Evolutionary conservation across 2,329 filamentous ascomycete genomes (phyloP).

Genomic region (Didymella sp.): DNA sequence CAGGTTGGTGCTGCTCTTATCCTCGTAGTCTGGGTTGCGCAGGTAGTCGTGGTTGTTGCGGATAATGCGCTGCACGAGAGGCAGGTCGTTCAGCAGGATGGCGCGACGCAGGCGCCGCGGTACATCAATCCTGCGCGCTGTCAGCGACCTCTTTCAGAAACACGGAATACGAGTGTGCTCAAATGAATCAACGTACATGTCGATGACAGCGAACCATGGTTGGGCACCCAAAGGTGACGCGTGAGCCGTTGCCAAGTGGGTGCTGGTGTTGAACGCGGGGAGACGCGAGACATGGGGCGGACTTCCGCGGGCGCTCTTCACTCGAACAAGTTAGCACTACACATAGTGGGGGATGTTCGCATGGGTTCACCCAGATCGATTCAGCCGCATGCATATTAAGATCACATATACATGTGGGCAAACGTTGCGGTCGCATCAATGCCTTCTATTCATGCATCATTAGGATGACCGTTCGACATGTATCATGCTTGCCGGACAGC

Average conservation of each 20-base stretch:
- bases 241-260: conserved; percentile 14
- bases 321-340: conserved; percentile 31
- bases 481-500: conserved; percentile 31
- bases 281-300: conserved; percentile 22
- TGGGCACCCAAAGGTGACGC: conserved; percentile 13
- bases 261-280: conserved; percentile 20
- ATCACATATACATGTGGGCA: background rate
- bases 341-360: conserved; percentile 22
- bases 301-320: conserved; percentile 32
- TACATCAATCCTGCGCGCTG: conserved; percentile 71
- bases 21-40: conserved; percentile 78
- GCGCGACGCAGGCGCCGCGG: conserved; percentile 80
- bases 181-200: conserved; percentile 30
- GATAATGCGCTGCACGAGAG: conserved; percentile 79
- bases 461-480: conserved; percentile 24
- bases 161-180: background rate
- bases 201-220: conserved; percentile 33
- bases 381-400: conserved; percentile 3
- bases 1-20: conserved; percentile 81
- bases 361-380: conserved; percentile 14
- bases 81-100: conserved; percentile 75
- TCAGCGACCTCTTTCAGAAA: background rate
- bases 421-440: conserved; percentile 3
- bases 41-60: conserved; percentile 73
- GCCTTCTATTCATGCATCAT: conserved; percentile 35